Conservation (phyloP, 1,284 basidiomycete genomes). For the Boletus smithii region DNA sequence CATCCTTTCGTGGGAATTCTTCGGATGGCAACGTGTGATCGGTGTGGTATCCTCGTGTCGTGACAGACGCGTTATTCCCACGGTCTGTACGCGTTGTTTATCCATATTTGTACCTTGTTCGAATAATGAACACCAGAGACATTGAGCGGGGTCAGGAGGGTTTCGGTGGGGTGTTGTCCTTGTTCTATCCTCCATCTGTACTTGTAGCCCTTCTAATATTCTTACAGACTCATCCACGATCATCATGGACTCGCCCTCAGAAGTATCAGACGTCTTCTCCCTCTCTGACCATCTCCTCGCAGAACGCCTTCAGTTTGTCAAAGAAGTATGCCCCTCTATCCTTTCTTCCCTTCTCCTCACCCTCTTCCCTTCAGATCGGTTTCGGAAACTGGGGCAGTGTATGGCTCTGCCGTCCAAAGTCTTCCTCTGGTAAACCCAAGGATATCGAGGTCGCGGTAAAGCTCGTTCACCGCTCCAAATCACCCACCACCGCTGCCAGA, state of each 20-base stretch:
- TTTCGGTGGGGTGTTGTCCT: too few species aligned
- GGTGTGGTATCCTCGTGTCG: conserved; percentile 14
- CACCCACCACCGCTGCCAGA: conserved; percentile 78
- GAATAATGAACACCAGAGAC: conserved; percentile 10
- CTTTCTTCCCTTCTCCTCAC: conserved; percentile 2
- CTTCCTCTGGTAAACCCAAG: conserved; percentile 38
- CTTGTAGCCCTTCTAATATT: too few species aligned
- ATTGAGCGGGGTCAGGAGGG: not conserved
- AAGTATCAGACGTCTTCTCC: conserved; percentile 48
- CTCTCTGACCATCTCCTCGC: conserved; percentile 62
- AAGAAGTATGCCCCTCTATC: conserved; percentile 52
- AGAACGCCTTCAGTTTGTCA: conserved; percentile 67
- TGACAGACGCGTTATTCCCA: conserved; percentile 30
- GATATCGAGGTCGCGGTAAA: conserved; percentile 78
- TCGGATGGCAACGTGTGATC: conserved; percentile 11
- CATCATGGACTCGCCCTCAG: conserved; percentile 35
- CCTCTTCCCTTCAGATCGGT: conserved; percentile 54
- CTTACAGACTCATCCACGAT: too few species aligned
- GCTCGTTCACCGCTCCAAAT: conserved; percentile 80
- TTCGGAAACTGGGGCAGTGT: conserved; percentile 88
- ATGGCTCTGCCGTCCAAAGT: conserved; percentile 69
- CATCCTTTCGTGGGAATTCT: too few species aligned
- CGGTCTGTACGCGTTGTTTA: conserved; percentile 36
- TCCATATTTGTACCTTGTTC: conserved; percentile 33
- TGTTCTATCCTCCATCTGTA: conserved; percentile 26